phyloP scores from a whole-genome alignment of 352 stramenopile species.

The Thraustochytrium sp. region DNA sequence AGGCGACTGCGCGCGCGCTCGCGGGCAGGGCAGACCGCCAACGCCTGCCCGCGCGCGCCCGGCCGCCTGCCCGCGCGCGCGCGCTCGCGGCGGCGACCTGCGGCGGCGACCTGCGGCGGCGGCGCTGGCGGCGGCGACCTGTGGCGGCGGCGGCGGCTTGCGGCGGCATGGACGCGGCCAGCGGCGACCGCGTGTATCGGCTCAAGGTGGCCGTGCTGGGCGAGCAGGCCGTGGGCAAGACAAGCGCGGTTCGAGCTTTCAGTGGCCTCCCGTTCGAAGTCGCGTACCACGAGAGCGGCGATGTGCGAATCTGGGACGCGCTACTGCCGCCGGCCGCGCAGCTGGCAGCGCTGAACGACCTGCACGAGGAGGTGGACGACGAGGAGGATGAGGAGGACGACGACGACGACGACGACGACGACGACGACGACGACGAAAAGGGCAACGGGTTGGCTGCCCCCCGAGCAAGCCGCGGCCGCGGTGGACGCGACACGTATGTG shows the following conservation, averaged over 20 bases:
- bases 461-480: background rate
- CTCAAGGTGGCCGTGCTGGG: slow-evolving; percentile 15
- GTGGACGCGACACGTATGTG: background rate
- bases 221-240: slow-evolving; percentile 34
- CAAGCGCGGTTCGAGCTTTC: background rate
- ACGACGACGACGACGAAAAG: background rate
- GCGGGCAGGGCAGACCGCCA: no score
- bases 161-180: no score
- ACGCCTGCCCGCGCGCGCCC: no score
- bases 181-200: background rate
- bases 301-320: background rate
- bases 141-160: no score
- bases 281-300: background rate
- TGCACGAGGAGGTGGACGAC: background rate
- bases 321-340: background rate
- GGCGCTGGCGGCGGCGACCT: no score
- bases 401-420: no score
- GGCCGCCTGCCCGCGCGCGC: no score
- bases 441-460: background rate
- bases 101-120: no score
- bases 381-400: background rate
- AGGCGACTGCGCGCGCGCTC: no score
- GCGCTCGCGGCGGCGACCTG: no score
- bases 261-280: slow-evolving; percentile 10
- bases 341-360: background rate